phyloP scores from a whole-genome alignment of 2,329 filamentous ascomycete species.

The Shiraia bambusicola region DNA sequence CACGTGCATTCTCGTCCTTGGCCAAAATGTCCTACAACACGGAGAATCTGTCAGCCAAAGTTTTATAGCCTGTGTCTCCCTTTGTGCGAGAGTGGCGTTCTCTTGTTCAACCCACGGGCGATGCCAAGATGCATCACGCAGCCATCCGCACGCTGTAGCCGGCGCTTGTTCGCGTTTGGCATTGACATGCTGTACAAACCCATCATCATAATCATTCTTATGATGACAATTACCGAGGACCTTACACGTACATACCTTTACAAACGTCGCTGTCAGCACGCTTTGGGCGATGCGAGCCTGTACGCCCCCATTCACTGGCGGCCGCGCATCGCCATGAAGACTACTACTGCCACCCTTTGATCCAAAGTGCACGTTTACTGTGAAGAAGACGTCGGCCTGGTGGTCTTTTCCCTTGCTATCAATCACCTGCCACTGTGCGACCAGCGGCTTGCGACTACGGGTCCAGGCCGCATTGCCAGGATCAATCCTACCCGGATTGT shows the following conservation, averaged over 20 bases:
- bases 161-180: slow-evolving; percentile 5
- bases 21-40: slow-evolving; percentile 52
- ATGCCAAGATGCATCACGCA: slow-evolving; percentile 20
- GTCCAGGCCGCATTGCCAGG: slow-evolving; percentile 62
- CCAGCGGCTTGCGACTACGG: slow-evolving; percentile 66
- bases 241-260: slow-evolving; percentile 31
- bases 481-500: slow-evolving; percentile 69
- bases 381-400: slow-evolving; percentile 59
- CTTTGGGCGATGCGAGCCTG: slow-evolving; percentile 53
- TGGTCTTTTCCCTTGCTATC: slow-evolving; percentile 47
- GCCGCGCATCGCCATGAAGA: slow-evolving; percentile 65
- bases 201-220: too few relatives aligned
- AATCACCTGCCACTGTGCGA: slow-evolving; percentile 64
- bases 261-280: slow-evolving; percentile 51
- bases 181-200: too few relatives aligned
- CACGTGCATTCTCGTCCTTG: slow-evolving; percentile 56
- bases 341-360: slow-evolving; percentile 67
- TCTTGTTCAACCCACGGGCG: slow-evolving; percentile 14
- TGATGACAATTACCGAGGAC: too few relatives aligned
- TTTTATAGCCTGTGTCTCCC: slow-evolving; percentile 2
- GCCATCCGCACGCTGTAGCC: slow-evolving; percentile 10
- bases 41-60: slow-evolving; percentile 24
- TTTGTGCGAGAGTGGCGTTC: slow-evolving; percentile 20
- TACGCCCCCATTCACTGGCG: slow-evolving; percentile 66
- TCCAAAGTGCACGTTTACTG: slow-evolving; percentile 69